Evolutionary conservation across 1,139 yeast species (phyloP).

Genomic region (Nakaseomyces glabratus): DNA sequence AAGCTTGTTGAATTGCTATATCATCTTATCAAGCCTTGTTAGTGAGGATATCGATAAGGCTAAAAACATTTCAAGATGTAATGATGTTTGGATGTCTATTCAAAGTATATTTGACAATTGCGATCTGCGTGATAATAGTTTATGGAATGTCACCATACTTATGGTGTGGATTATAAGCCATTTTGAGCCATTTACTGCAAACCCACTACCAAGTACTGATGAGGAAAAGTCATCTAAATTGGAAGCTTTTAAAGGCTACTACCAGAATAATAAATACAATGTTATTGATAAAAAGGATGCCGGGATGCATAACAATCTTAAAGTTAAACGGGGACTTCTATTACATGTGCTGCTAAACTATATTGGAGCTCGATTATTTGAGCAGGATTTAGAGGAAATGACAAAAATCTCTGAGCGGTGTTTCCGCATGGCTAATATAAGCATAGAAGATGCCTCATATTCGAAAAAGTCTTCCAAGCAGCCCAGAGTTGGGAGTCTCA

Average conservation of each 20-base stretch:
- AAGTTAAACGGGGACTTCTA: constrained; percentile 23
- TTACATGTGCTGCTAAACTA: constrained; percentile 25
- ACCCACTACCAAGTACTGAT: constrained; percentile 24
- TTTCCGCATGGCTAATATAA: too few relatives aligned
- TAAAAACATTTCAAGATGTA: constrained; percentile 11
- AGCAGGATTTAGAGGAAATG: constrained; percentile 23
- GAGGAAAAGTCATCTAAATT: constrained; percentile 17
- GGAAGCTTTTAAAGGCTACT: constrained; percentile 19
- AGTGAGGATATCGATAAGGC: constrained; percentile 12
- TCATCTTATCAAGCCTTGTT: constrained; percentile 10
- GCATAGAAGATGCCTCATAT: too few relatives aligned
- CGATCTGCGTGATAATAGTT: constrained; percentile 15
- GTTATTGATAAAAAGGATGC: constrained; percentile 4
- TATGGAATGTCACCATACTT: constrained; percentile 26
- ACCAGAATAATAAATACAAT: constrained; percentile 17
- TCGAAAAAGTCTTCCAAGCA: too few relatives aligned
- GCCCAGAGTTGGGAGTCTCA: too few relatives aligned
- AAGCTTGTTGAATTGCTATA: constrained; percentile 21
- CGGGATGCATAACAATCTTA: constrained; percentile 7
- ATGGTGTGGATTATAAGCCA: constrained; percentile 26
- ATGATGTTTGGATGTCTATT: constrained; percentile 19
- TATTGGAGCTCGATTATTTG: constrained; percentile 26
- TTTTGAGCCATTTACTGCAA: constrained; percentile 26
- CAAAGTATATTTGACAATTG: constrained; percentile 12
- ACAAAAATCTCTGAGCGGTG: constrained; percentile 24